Evolutionary conservation across 2,329 filamentous ascomycete species (phyloP).

Genomic region (Colletotrichum siamense): DNA sequence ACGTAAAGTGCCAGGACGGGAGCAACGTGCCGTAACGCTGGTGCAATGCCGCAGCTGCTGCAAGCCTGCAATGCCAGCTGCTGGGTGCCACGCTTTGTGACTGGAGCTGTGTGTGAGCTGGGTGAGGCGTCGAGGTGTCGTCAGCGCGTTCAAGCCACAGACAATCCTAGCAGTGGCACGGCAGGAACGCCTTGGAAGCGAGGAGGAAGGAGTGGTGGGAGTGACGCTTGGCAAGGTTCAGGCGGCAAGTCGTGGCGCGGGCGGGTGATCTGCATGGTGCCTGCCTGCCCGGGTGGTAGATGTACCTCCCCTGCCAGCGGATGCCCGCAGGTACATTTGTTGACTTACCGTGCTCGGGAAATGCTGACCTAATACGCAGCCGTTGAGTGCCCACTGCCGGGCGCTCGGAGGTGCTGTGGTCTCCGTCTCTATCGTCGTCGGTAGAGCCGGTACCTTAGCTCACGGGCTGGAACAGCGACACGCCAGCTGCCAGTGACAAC

Average conservation of each 20-base stretch:
- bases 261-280: constrained; percentile 7
- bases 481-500: neutral
- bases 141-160: constrained; percentile 6
- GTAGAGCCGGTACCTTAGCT: neutral
- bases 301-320: neutral
- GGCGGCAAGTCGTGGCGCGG: neutral
- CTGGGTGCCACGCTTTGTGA: neutral
- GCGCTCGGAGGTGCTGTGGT: neutral
- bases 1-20: neutral
- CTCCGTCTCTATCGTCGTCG: neutral
- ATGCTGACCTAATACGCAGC: neutral
- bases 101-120: constrained; percentile 4
- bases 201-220: neutral
- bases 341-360: neutral
- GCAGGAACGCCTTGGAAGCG: neutral
- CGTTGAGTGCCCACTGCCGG: neutral
- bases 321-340: neutral
- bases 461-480: neutral
- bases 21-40: neutral
- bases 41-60: neutral
- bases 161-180: neutral
- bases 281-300: neutral
- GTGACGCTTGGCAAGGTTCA: neutral
- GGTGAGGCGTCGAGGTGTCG: constrained; percentile 12
- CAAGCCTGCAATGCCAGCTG: neutral